Conservation (phyloP, 164 flowering plant genomes). For the Berberis thunbergii region DNA sequence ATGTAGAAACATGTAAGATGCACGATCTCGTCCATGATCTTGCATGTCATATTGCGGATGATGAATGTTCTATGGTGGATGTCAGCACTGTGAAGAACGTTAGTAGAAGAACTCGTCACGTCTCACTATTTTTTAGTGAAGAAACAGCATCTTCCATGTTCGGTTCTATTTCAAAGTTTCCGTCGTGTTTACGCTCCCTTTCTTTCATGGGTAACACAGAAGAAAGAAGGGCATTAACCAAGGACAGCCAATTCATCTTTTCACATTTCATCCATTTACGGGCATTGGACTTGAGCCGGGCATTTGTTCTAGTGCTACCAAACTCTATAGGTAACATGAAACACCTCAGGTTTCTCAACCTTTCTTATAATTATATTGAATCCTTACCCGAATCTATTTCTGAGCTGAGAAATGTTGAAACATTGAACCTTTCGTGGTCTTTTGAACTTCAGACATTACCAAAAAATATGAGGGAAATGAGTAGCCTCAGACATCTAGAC, state of each 20-base stretch:
- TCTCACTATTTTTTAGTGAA: background rate
- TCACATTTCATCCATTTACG: background rate
- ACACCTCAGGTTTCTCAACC: slow-evolving; percentile 3
- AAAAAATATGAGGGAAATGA: slow-evolving; percentile 1
- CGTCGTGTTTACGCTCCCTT: background rate
- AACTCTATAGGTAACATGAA: background rate
- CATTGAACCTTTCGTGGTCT: background rate
- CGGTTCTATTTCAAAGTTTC: background rate
- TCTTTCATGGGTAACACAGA: background rate
- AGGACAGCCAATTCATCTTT: background rate
- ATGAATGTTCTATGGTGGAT: background rate
- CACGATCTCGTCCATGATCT: no score
- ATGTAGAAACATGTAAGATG: background rate
- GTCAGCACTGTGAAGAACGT: background rate
- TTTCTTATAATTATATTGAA: background rate
- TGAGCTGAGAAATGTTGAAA: background rate
- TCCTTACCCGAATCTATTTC: background rate
- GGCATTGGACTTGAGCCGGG: background rate
- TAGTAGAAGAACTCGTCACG: background rate
- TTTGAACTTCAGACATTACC: background rate
- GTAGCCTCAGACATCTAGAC: background rate
- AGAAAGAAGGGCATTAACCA: background rate
- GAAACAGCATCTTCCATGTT: background rate
- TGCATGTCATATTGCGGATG: no score
- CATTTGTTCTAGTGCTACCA: background rate